Percentiles rank a stretch among this genome's conserved stretches.
Conservation (phyloP, 768 basidiomycete species). For the Sistotremastrum suecicum region DNA sequence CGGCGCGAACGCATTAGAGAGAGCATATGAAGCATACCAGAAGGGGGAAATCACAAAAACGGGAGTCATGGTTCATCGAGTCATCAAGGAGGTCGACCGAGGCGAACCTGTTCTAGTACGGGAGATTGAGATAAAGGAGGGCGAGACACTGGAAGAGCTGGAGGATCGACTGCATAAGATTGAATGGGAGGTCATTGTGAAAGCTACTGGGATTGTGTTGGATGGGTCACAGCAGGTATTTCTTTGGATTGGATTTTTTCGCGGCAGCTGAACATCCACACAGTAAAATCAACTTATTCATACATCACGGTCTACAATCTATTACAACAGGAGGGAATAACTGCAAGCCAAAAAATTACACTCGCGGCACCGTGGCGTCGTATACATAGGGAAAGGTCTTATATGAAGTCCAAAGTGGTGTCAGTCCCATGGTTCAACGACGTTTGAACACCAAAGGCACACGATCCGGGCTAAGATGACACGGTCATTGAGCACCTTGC, state of each 20-base stretch:
- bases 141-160: slow-evolving; percentile 57
- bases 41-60: slow-evolving; percentile 63
- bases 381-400: too few species aligned
- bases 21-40: slow-evolving; percentile 82
- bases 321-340: too few species aligned
- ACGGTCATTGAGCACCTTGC: too few species aligned
- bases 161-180: slow-evolving; percentile 65
- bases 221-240: slow-evolving; percentile 20
- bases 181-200: slow-evolving; percentile 87
- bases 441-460: too few species aligned
- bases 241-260: not conserved
- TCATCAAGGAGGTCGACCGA: slow-evolving; percentile 85
- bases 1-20: slow-evolving; percentile 79
- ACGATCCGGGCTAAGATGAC: too few species aligned
- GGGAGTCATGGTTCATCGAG: slow-evolving; percentile 89
- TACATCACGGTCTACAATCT: too few species aligned
- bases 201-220: slow-evolving; percentile 62
- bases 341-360: too few species aligned
- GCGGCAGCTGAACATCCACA: not conserved
- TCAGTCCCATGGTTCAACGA: too few species aligned
- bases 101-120: slow-evolving; percentile 78
- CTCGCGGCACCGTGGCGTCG: too few species aligned
- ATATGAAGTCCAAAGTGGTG: too few species aligned
- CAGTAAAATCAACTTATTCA: not conserved
- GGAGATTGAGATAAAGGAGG: slow-evolving; percentile 59